A percentile compares a stretch with the other conserved stretches of the same genome.
phyloP scores from a whole-genome alignment of 1,139 yeast species.

The Yamadazyma sp. region DNA sequence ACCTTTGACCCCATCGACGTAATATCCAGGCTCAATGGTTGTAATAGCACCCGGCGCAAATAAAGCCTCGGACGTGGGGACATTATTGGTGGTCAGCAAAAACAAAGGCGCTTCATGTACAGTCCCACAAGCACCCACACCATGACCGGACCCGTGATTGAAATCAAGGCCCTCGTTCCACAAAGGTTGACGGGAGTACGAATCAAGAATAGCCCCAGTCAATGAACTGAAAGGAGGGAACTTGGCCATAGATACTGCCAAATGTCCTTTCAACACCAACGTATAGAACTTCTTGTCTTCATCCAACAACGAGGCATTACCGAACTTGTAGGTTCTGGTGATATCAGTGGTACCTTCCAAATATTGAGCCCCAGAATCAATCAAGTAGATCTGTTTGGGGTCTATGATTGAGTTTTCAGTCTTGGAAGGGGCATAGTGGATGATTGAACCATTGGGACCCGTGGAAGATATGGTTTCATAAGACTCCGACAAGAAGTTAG shows the following conservation, averaged over 20 bases:
- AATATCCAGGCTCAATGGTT: conserved; percentile 60
- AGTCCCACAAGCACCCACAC: conserved; percentile 56
- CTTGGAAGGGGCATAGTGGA: conserved; percentile 55
- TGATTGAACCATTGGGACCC: conserved; percentile 55
- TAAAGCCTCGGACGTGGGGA: conserved; percentile 30
- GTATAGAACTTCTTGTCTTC: conserved; percentile 45
- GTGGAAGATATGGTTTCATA: conserved; percentile 56
- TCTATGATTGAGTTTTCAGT: conserved; percentile 41
- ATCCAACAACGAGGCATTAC: conserved; percentile 22
- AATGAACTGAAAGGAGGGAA: conserved; percentile 41
- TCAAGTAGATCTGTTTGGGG: conserved; percentile 39
- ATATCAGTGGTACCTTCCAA: conserved; percentile 63
- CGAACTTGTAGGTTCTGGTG: conserved; percentile 52
- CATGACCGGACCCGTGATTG: conserved; percentile 64
- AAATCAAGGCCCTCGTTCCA: conserved; percentile 55
- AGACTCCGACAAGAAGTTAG: conserved; percentile 52
- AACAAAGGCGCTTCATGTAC: conserved; percentile 60
- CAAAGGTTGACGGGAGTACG: conserved; percentile 51
- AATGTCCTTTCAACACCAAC: conserved; percentile 55
- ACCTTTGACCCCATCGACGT: conserved; percentile 52
- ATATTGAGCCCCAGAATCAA: conserved; percentile 59
- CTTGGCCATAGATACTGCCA: conserved; percentile 53
- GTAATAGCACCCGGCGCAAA: conserved; percentile 50
- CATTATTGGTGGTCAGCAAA: conserved; percentile 39
- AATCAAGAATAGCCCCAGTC: conserved; percentile 49